A percentile compares a stretch with the other conserved stretches of the same genome.
These are phyloP conservation scores for Linnemannia hyalina DNA, from an alignment of 192 early-diverging fungal genomes.

Conservation along the genomic window DNA sequence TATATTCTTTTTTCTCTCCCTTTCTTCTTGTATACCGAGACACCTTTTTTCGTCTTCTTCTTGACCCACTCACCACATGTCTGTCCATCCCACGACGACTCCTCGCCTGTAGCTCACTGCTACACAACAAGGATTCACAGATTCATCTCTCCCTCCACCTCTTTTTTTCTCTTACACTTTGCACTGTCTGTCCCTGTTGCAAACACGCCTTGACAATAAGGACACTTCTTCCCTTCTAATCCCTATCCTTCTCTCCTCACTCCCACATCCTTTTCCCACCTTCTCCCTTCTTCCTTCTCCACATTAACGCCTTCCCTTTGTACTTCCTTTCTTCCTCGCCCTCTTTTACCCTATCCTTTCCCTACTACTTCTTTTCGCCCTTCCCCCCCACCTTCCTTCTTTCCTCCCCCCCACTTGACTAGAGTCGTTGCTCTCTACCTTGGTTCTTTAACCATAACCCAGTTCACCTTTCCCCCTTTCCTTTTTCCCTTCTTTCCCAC, in stretches of 20 bases:
- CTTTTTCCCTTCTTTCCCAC: neutral
- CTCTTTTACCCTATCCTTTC: neutral
- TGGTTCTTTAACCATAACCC: neutral
- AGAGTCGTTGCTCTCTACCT: slow-evolving; percentile 1
- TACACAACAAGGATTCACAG: slow-evolving; percentile 2
- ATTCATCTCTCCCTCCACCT: neutral
- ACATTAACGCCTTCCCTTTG: neutral
- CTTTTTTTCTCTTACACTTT: neutral
- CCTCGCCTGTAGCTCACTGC: neutral
- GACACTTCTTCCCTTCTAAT: neutral
- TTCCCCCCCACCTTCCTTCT: neutral
- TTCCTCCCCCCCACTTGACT: slow-evolving; percentile 12
- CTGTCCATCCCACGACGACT: neutral
- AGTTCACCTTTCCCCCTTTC: neutral
- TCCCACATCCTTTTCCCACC: neutral
- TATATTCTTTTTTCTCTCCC: neutral
- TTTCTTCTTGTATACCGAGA: neutral
- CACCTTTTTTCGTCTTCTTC: neutral
- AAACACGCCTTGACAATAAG: neutral
- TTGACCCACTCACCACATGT: neutral
- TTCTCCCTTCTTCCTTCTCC: neutral
- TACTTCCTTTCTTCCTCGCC: neutral
- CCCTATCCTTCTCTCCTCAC: neutral
- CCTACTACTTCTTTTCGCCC: neutral
- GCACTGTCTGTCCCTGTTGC: neutral